Evolutionary conservation across 345 rosid species (phyloP), one percentile per base, ranked within the genome.

Genomic region (Eucalyptus curtisii): DNA sequence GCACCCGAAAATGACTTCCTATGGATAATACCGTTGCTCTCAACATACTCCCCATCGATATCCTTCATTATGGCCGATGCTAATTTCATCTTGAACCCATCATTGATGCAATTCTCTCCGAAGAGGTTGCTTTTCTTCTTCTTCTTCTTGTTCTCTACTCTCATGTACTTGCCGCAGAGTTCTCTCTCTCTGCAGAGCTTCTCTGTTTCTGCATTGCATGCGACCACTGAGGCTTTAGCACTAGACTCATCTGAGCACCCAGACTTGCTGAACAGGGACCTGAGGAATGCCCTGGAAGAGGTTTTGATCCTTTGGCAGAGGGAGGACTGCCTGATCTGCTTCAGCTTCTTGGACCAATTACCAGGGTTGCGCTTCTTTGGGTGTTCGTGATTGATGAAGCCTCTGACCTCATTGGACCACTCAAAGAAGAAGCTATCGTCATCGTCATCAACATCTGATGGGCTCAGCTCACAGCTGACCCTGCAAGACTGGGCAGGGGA

Each of bases 1-100:
- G 92, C 98, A 17, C 97, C 98, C 24, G 99, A 96, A 91, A 95
- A 98, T 1, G 99, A 97, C 92, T 95, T 96, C 50, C 99, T 94
- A 57, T 95, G 98, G 76, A 87, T 87, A 71, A 88, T 22, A 44
- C 57, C 66, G 45, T 92, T 92, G 55, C 45, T 81, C 87, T 88
- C 93, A 30, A 42, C 81, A 87, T 88, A 87, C 87, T 93, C 92
- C 53, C 68, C 91, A 27, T 91, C 93, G 45, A 91, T 88, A 84
- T 57, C 90, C 89, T 85, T 84, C 80, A 88, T 33, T 22, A 82
- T 64, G 42, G 89, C 66, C 2, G 48, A 31, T 48, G 89, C 59
- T 66, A 88, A 47, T 19, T 76, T 76, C 27, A 37, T 76, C 82
- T 76, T 76, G 47, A 76, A 40, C 27, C 82, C 82, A 10, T 76